phyloP scores from a whole-genome alignment of 768 basidiomycete species.

The Dacryopinax spathularia region DNA sequence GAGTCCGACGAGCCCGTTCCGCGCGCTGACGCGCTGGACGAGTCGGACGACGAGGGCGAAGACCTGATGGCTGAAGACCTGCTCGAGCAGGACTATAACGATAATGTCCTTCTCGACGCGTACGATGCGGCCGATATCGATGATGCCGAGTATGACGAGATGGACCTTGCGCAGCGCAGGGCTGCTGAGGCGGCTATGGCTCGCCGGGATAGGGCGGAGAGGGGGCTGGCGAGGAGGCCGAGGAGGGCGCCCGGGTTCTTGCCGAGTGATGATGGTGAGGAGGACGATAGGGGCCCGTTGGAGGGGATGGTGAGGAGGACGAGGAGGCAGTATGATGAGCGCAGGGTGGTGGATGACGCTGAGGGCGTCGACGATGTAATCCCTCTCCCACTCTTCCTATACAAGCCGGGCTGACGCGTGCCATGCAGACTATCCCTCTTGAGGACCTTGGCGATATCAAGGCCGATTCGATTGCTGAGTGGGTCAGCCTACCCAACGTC shows the following conservation, averaged over 20 bases:
- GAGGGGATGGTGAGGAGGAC: slow-evolving; percentile 67
- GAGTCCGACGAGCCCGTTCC: slow-evolving; percentile 39
- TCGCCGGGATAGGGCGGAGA: slow-evolving; percentile 62
- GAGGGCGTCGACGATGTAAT: slow-evolving; percentile 77
- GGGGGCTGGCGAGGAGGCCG: slow-evolving; percentile 54
- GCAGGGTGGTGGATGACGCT: slow-evolving; percentile 76
- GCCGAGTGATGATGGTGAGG: slow-evolving; percentile 62
- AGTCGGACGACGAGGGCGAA: slow-evolving; percentile 73
- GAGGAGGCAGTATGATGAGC: slow-evolving; percentile 86
- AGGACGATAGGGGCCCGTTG: slow-evolving; percentile 43
- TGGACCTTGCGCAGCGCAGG: slow-evolving; percentile 57
- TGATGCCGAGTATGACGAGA: slow-evolving; percentile 56
- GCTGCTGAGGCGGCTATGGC: slow-evolving; percentile 80
- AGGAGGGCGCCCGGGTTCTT: slow-evolving; percentile 79
- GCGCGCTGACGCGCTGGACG: slow-evolving; percentile 28
- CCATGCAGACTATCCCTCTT: slow-evolving; percentile 68
- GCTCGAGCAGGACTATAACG: slow-evolving; percentile 44
- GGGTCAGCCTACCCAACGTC: slow-evolving; percentile 89
- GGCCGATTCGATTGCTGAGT: slow-evolving; percentile 91
- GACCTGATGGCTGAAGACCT: slow-evolving; percentile 75
- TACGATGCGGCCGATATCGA: slow-evolving; percentile 83
- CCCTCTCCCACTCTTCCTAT: slow-evolving; percentile 10
- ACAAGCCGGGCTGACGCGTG: neutral
- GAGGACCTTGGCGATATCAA: slow-evolving; percentile 97
- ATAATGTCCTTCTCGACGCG: slow-evolving; percentile 56